Conservation (phyloP, 108 stramenopile genomes). For the Mayamaea pseudoterrestris region DNA sequence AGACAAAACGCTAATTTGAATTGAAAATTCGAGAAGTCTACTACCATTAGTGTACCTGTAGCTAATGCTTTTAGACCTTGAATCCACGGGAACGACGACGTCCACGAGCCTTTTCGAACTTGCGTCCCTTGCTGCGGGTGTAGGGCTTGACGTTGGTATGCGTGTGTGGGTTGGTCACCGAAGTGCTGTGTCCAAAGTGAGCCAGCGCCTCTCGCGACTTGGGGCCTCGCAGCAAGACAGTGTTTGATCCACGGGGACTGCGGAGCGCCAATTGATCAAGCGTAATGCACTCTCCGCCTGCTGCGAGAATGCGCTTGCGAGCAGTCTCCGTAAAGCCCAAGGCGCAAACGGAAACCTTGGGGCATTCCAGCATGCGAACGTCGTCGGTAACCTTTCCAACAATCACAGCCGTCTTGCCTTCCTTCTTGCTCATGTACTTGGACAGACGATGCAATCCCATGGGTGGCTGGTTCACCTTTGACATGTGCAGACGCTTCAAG, state of each 20-base stretch:
- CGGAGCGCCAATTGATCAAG: constrained; percentile 98
- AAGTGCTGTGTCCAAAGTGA: constrained; percentile 94
- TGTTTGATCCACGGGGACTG: constrained; percentile 92
- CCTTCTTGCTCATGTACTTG: constrained; percentile 96
- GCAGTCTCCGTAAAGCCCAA: constrained; percentile 96
- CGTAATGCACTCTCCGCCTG: constrained; percentile 98
- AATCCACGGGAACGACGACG: constrained; percentile 95
- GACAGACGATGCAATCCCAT: constrained; percentile 88
- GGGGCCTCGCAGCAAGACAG: constrained; percentile 97
- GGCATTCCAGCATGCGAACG: constrained; percentile 93
- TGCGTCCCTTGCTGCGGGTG: constrained; percentile 97
- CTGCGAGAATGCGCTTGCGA: constrained; percentile 93
- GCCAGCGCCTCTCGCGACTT: constrained; percentile 91
- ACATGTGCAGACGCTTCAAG: constrained; percentile 97
- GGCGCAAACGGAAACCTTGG: constrained; percentile 91
- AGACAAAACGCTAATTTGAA: no score
- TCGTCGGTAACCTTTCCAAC: constrained; percentile 99
- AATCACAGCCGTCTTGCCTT: constrained; percentile 92
- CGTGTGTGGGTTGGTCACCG: constrained; percentile 84
- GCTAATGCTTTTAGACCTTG: constrained; percentile 75
- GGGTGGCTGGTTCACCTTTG: constrained; percentile 94
- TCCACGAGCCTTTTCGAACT: constrained; percentile 99
- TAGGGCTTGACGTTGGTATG: constrained; percentile 96
- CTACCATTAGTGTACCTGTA: background rate
- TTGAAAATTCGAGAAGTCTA: no score